Base-by-base conservation (phyloP, 352 stramenopile genomes). In the Phytophthora podocarpi region DNA sequence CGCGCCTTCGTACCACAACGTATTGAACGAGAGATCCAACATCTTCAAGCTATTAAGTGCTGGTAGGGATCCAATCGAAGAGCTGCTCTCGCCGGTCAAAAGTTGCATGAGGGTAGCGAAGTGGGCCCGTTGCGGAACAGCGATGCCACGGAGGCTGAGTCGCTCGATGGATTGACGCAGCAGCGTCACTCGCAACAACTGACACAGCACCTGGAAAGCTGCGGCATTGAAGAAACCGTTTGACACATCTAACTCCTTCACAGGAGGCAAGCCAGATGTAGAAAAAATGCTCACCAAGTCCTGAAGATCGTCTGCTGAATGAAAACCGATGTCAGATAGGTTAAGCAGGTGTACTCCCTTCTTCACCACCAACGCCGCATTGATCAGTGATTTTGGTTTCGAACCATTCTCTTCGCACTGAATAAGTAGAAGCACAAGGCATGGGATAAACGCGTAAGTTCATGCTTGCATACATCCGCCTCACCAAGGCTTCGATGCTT, bases 21-120 rank as follows among this genome's bases (percentile, higher is more conserved):
- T 89, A 52, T 90, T 90, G 62, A 84, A 90, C 24, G 82, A 91
- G 7, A 93, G 24, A 61, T 91, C 72, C 37, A 93, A 59, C n/a
- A 59, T 69, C 20, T 70, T 54, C 7, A 93, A 55, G 40, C 70
- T 60, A 5, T 13, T 35, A 16, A 88, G 45, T 9, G 46, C 51
- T 58, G 76, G 45, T 31, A 71, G 39, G 26, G 30, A 42, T 36
- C 35, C 49, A 24, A 31, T 6, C 12, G 34, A 53, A 43, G 46
- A 39, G 30, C 10, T 55, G 2, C 1, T 51, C 16, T 54, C 41
- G 23, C 37, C 27, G 11, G 48, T 43, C 18, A 91, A 55, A 41
- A 82, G 52, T 8, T 51, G 60, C 37, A 89, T 53, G 4, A 89
- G 50, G 9, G 36, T 36, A 39, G 67, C 54, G 37, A 91, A 85